phyloP scores from a whole-genome alignment of 2,329 filamentous ascomycete species.

The Cladosporium sp. region DNA sequence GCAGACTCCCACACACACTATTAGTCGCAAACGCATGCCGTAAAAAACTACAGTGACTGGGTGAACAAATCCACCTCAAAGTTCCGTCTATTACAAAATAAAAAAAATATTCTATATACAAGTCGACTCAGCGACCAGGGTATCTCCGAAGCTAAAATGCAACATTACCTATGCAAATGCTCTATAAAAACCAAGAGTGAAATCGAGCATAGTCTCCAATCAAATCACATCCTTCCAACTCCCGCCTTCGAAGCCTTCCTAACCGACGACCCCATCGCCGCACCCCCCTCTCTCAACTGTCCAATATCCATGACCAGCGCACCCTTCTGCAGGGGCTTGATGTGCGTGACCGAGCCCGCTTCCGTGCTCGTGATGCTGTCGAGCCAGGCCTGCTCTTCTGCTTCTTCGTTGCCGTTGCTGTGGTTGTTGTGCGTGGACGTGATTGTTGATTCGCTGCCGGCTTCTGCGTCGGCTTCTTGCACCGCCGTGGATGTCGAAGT shows the following conservation, averaged over 20 bases:
- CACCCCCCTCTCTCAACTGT: constrained; percentile 15
- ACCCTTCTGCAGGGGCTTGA: constrained; percentile 25
- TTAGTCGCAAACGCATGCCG: too few relatives aligned
- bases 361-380: constrained; percentile 25
- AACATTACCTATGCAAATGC: background rate
- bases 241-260: constrained; percentile 6
- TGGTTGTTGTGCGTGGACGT: too few relatives aligned
- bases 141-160: background rate
- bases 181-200: too few relatives aligned
- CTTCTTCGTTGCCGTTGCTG: constrained; percentile 16
- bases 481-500: too few relatives aligned
- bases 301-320: constrained; percentile 26
- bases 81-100: background rate
- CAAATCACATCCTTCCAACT: background rate
- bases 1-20: too few relatives aligned
- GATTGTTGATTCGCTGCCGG: constrained; percentile 2
- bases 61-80: too few relatives aligned
- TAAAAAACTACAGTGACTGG: too few relatives aligned
- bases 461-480: constrained; percentile 1
- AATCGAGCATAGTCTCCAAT: too few relatives aligned
- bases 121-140: background rate
- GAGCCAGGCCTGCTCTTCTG: constrained; percentile 31
- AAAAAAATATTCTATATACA: background rate
- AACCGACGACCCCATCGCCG: constrained; percentile 1
- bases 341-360: constrained; percentile 18